phyloP scores from a whole-genome alignment of 2,329 filamentous ascomycete genomes.

The Trichoderma aggressivum region DNA sequence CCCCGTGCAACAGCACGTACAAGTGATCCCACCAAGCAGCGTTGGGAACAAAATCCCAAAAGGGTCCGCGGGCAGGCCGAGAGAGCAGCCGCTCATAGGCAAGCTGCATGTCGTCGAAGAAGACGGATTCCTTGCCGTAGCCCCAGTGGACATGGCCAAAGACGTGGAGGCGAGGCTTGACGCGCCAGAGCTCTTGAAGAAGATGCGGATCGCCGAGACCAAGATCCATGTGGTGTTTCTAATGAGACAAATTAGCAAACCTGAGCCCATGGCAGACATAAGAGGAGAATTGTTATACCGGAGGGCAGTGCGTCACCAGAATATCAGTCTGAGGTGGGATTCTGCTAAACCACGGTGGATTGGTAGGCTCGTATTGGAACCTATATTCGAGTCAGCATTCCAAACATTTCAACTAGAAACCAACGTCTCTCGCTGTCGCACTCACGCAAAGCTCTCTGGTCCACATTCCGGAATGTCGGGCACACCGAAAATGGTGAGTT shows the following conservation, averaged over 20 bases:
- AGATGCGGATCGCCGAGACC: constrained; percentile 69
- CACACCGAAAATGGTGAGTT: constrained; percentile 66
- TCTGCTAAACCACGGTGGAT: constrained; percentile 68
- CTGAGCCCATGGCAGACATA: neutral
- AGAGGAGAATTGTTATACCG: constrained; percentile 41
- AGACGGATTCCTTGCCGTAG: constrained; percentile 65
- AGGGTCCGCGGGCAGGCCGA: constrained; percentile 38
- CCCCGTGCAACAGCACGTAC: constrained; percentile 43
- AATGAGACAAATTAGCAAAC: neutral
- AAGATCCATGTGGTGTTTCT: constrained; percentile 66
- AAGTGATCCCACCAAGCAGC: constrained; percentile 45
- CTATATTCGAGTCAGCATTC: constrained; percentile 29
- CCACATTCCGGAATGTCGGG: constrained; percentile 77
- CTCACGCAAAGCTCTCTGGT: constrained; percentile 61
- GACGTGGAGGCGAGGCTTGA: constrained; percentile 71
- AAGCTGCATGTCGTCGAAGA: constrained; percentile 71
- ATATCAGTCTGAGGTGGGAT: constrained; percentile 73
- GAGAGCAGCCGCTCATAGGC: constrained; percentile 66
- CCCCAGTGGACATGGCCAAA: constrained; percentile 84
- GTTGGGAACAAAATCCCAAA: constrained; percentile 48
- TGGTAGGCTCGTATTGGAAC: constrained; percentile 68
- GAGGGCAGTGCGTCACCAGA: constrained; percentile 77
- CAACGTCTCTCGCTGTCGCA: neutral
- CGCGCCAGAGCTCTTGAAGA: constrained; percentile 68
- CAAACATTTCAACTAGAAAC: neutral